Evolutionary conservation across 2,329 filamentous ascomycete genomes (phyloP).

Genomic region (Chaetomium strumarium): DNA sequence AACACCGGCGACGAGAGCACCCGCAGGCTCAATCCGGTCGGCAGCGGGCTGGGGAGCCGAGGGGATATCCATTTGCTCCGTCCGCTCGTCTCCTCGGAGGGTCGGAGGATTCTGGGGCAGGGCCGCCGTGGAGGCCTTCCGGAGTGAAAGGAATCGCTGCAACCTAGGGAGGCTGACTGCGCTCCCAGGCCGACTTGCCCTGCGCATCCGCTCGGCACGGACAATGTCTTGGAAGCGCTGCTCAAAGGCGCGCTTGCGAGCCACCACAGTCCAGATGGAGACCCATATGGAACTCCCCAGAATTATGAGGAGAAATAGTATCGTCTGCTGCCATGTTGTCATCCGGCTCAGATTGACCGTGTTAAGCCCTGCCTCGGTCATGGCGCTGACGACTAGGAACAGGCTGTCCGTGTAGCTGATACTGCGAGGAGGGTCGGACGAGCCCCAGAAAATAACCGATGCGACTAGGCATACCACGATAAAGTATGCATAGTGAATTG

Average conservation of each 20-base stretch:
- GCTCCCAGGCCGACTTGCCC: conserved; percentile 25
- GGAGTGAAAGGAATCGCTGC: conserved; percentile 15
- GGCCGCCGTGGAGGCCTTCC: conserved; percentile 6
- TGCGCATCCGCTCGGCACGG: conserved; percentile 34
- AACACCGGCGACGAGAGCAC: background rate
- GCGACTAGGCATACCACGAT: conserved; percentile 46
- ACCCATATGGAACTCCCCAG: conserved; percentile 60
- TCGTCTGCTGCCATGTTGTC: conserved; percentile 60
- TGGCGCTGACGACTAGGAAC: conserved; percentile 59
- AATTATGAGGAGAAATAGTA: conserved; percentile 58
- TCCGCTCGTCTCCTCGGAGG: background rate
- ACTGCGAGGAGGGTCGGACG: conserved; percentile 43
- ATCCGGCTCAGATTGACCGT: conserved; percentile 58
- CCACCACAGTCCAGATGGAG: conserved; percentile 55
- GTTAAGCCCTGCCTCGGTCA: conserved; percentile 60
- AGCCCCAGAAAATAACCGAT: conserved; percentile 56
- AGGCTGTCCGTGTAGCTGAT: conserved; percentile 58
- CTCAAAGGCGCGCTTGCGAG: conserved; percentile 58
- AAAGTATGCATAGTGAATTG: conserved; percentile 62
- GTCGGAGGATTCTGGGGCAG: background rate
- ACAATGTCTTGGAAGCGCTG: conserved; percentile 51
- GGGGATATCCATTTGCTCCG: background rate
- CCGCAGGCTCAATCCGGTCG: background rate
- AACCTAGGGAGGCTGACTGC: conserved; percentile 23
- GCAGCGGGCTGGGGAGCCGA: background rate